Base-by-base conservation (phyloP, 78 protist species). In the Dictyostelium firmibasis region DNA sequence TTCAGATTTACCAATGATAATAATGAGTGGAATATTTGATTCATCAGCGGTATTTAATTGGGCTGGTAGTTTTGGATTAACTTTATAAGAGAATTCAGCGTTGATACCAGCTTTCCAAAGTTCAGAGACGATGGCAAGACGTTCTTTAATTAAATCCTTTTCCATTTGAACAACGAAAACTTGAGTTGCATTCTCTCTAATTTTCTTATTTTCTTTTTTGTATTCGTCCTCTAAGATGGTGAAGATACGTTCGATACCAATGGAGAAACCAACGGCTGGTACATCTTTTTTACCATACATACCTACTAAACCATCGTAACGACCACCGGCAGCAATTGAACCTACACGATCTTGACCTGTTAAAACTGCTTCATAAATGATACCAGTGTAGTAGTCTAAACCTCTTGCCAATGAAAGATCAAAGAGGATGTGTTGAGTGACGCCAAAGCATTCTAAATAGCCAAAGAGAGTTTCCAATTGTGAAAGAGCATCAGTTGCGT, bases 311-410 rank as follows among this genome's bases (percentile, higher is more conserved):
- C 88, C 53, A 95, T 98, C 99, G 93, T 98, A 98, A 50, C 99
- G 96, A 36, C 99, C 99, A 29, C 99, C 99, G 3, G 98, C 99
- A 11, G 98, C 97, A 41, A 98, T 96, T 20, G 98, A 94, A 57
- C 99, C 99, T 6, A 94, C 93, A 43, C 86, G 92, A 47, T 87
- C 76, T 41, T 82, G 84, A 27, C 81, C 97, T 7, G 76, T 36
- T 4, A 97, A 23, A 1, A 97, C 96, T 0, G 98, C 99, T 94
- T 98, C 99, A 64, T 93, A 97, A 72, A 98, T 96, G 86, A 97
- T 81, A 38, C 99, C 99, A 0, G 99, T 99, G 96, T 99, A 99
- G 96, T 99, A 99, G 47, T 98, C 99, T 43, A 98, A 92, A 23
- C 99, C 99, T 31, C 99, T 85, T 10, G 99, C 99, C 16, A 99